These are phyloP conservation scores for Drosera capensis DNA, from an alignment of 148 eudicot genomes.

Conservation along the genomic window DNA sequence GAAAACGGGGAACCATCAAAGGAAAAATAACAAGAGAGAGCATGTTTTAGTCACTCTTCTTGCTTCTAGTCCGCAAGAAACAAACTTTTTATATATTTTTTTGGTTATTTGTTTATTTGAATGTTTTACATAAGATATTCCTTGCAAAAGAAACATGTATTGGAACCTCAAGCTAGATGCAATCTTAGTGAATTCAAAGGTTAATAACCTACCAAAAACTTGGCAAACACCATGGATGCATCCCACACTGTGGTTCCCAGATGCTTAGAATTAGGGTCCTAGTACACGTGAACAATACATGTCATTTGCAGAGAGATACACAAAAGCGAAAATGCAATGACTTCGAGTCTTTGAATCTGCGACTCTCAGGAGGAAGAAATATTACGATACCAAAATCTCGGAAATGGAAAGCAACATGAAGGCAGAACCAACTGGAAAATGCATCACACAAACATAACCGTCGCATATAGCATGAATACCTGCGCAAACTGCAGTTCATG, in stretches of 20 bases:
- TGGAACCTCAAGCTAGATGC: not conserved
- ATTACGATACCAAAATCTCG: not conserved
- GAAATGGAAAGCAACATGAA: too few species aligned
- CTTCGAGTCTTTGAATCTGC: not conserved
- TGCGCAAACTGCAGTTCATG: conserved; percentile 77
- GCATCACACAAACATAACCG: not conserved
- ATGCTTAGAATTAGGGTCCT: conserved; percentile 98
- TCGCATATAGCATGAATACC: conserved; percentile 24
- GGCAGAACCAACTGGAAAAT: not conserved
- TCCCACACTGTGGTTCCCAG: conserved; percentile 98
- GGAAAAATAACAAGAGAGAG: not conserved
- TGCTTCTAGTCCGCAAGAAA: too few species aligned
- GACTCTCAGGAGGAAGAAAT: too few species aligned
- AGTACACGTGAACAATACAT: conserved; percentile 7
- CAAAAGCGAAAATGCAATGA: not conserved
- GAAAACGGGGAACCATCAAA: not conserved
- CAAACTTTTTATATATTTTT: too few species aligned
- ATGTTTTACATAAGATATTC: not conserved
- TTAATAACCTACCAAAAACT: conserved; percentile 52
- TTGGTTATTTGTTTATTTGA: too few species aligned
- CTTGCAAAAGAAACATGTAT: not conserved
- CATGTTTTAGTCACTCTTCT: too few species aligned
- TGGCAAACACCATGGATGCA: conserved; percentile 87
- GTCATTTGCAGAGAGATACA: not conserved
- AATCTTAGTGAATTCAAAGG: not conserved